These are phyloP conservation scores for Talaromyces amestolkiae DNA, from an alignment of 2,329 filamentous ascomycete genomes.

Conservation along the genomic window DNA sequence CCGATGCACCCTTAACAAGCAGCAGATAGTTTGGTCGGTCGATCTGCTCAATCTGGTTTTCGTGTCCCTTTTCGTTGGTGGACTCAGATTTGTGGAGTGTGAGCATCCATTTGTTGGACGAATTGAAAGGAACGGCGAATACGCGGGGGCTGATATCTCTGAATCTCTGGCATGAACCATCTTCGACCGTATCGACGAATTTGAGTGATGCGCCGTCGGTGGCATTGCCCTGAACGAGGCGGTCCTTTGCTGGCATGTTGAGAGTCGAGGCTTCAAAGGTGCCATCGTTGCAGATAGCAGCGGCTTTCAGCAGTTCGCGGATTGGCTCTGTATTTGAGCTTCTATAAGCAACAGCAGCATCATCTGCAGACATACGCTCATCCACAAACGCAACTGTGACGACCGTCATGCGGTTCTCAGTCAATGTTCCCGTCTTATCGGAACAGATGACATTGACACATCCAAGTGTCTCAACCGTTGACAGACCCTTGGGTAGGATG, in stretches of 20 bases:
- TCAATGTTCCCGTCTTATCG: constrained; percentile 67
- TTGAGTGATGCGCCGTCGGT: constrained; percentile 73
- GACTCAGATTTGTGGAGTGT: constrained; percentile 46
- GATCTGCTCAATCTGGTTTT: constrained; percentile 11
- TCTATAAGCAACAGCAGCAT: constrained; percentile 46
- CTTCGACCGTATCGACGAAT: constrained; percentile 58
- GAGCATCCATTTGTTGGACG: constrained; percentile 82
- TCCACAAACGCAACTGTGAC: constrained; percentile 63
- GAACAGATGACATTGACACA: constrained; percentile 73
- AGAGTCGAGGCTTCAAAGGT: constrained; percentile 68
- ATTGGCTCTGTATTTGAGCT: constrained; percentile 43
- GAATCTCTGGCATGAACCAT: constrained; percentile 34
- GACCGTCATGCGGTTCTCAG: constrained; percentile 69
- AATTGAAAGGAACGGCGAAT: constrained; percentile 74
- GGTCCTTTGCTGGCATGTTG: constrained; percentile 58
- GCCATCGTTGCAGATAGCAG: constrained; percentile 71
- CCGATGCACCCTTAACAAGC: constrained; percentile 73
- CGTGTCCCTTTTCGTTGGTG: constrained; percentile 24
- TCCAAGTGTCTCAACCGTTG: constrained; percentile 75
- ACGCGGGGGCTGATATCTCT: constrained; percentile 58
- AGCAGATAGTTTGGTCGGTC: constrained; percentile 23
- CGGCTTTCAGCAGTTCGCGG: constrained; percentile 59
- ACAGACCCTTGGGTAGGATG: constrained; percentile 74
- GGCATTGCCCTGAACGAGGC: constrained; percentile 70
- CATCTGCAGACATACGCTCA: constrained; percentile 50